These are phyloP conservation scores for Melanogaster broomeanus DNA, from an alignment of 768 basidiomycete genomes.

Conservation along the genomic window DNA sequence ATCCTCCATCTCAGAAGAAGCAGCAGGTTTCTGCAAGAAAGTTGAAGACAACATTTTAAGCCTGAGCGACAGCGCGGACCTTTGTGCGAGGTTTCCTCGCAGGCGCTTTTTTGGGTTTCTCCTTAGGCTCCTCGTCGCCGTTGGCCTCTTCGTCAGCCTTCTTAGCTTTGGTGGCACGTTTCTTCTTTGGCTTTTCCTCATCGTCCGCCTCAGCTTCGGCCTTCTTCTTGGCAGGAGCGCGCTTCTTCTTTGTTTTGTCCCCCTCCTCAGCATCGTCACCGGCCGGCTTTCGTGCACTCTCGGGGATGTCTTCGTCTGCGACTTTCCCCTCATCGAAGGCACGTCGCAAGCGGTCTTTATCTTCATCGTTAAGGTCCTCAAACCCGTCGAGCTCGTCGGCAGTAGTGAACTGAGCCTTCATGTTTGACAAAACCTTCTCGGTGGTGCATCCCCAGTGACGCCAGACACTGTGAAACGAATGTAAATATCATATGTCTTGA, in stretches of 20 bases:
- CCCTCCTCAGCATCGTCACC: slow-evolving; percentile 50
- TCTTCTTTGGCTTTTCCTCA: slow-evolving; percentile 39
- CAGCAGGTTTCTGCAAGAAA: slow-evolving; percentile 27
- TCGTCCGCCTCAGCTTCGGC: slow-evolving; percentile 35
- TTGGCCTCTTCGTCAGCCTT: slow-evolving; percentile 35
- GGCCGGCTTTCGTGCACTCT: slow-evolving; percentile 60
- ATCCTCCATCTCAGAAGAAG: slow-evolving; percentile 28
- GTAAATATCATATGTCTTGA: neutral
- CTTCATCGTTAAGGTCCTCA: slow-evolving; percentile 67
- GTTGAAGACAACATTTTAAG: slow-evolving; percentile 13
- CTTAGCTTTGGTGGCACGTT: slow-evolving; percentile 31
- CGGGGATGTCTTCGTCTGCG: slow-evolving; percentile 82
- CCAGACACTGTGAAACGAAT: slow-evolving; percentile 57
- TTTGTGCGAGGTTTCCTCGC: slow-evolving; percentile 39
- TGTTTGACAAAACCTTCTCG: slow-evolving; percentile 63
- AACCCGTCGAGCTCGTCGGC: slow-evolving; percentile 83
- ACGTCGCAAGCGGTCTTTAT: slow-evolving; percentile 66
- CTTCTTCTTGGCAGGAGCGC: slow-evolving; percentile 39
- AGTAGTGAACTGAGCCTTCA: slow-evolving; percentile 60
- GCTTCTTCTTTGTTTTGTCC: slow-evolving; percentile 57
- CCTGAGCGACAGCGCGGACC: slow-evolving; percentile 23
- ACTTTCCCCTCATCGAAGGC: slow-evolving; percentile 82
- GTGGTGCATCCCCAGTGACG: slow-evolving; percentile 93
- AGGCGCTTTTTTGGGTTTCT: slow-evolving; percentile 33
- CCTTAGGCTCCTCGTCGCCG: slow-evolving; percentile 36